Evolutionary conservation across 257 asterid species (phyloP).

Genomic region (Echites panduratus): DNA sequence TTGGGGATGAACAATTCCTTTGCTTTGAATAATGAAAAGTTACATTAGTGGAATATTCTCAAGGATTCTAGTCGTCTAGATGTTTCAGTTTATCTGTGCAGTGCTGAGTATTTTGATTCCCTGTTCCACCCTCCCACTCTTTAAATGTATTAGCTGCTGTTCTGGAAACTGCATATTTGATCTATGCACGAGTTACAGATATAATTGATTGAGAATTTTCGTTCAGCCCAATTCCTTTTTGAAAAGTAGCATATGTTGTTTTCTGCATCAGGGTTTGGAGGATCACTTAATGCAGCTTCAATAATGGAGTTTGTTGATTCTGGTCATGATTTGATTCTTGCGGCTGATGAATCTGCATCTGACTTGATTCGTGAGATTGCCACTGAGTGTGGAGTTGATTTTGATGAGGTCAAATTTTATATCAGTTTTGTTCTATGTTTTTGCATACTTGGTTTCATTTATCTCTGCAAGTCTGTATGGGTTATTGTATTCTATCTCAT

Average conservation of each 20-base stretch:
- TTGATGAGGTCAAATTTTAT: conserved; percentile 55
- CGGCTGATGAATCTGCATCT: conserved; percentile 63
- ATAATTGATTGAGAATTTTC: conserved; percentile 1
- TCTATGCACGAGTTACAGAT: background rate
- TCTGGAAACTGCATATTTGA: background rate
- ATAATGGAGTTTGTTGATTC: conserved; percentile 68
- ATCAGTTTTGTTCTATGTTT: background rate
- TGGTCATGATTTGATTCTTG: conserved; percentile 76
- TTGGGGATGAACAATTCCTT: background rate
- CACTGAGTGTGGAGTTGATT: conserved; percentile 77
- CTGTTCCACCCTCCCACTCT: too few species aligned
- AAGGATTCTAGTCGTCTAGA: background rate
- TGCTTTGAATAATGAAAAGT: background rate
- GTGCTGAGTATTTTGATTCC: background rate
- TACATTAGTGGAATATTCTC: background rate
- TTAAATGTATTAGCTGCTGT: background rate
- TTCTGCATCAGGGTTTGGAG: conserved; percentile 61
- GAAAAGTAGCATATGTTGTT: background rate
- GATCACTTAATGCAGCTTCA: conserved; percentile 50
- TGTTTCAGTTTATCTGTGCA: background rate
- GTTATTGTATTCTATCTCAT: background rate
- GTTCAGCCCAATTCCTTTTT: background rate
- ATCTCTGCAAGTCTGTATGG: background rate
- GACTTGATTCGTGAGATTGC: conserved; percentile 74
- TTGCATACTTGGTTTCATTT: background rate